Conservation (phyloP, 1,139 yeast genomes). For the Sugiyamaella xylanicola region DNA sequence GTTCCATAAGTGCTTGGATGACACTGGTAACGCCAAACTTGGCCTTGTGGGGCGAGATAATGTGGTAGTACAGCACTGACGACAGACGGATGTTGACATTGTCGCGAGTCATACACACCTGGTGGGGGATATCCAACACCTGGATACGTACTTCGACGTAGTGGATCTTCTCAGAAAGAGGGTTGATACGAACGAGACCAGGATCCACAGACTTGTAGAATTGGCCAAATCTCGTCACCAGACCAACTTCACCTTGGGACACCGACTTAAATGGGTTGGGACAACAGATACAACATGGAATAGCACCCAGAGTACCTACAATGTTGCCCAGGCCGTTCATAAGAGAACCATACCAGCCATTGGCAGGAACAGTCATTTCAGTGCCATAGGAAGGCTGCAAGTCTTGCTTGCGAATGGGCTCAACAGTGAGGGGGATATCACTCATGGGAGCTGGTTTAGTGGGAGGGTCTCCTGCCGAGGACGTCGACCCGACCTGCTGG, state of each 20-base stretch:
- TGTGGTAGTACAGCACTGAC: conserved; percentile 68
- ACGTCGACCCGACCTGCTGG: conserved; percentile 3
- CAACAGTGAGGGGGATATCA: conserved; percentile 36
- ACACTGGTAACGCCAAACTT: conserved; percentile 60
- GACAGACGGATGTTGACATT: conserved; percentile 64
- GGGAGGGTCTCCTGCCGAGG: conserved; percentile 2
- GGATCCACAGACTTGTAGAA: conserved; percentile 69
- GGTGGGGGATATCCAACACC: conserved; percentile 67
- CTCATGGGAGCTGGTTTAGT: background rate
- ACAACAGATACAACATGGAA: conserved; percentile 61
- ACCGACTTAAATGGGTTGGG: conserved; percentile 65
- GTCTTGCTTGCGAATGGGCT: conserved; percentile 40
- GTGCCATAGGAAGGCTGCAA: conserved; percentile 45
- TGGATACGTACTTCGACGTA: conserved; percentile 59
- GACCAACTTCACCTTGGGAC: conserved; percentile 70
- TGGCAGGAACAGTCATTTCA: conserved; percentile 42
- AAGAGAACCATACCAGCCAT: conserved; percentile 47
- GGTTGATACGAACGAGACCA: conserved; percentile 66
- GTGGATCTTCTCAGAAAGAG: conserved; percentile 60
- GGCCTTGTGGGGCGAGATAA: conserved; percentile 71
- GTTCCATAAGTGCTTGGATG: conserved; percentile 61
- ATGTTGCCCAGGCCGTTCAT: conserved; percentile 50
- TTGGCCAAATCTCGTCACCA: conserved; percentile 70
- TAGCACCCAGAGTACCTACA: conserved; percentile 58
- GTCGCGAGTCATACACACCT: conserved; percentile 69